Evolutionary conservation across 768 basidiomycete genomes (phyloP).

Genomic region (Daedaleopsis sinensis): DNA sequence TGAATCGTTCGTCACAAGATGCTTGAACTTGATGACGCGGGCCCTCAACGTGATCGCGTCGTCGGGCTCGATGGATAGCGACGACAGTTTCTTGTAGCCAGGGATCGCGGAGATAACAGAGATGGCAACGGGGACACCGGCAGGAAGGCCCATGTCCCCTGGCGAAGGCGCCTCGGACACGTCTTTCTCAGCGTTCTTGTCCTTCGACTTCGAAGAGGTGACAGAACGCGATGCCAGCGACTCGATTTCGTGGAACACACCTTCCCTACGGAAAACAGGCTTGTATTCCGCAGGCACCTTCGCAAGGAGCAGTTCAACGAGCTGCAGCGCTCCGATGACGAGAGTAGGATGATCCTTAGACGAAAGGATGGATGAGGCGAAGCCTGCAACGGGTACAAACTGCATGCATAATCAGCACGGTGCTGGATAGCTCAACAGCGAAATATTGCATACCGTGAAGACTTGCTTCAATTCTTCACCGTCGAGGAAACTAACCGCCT

Average conservation of each 20-base stretch:
- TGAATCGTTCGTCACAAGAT: slow-evolving; percentile 61
- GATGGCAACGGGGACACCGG: slow-evolving; percentile 42
- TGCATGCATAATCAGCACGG: slow-evolving; percentile 35
- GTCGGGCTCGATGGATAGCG: slow-evolving; percentile 76
- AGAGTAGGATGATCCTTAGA: slow-evolving; percentile 88
- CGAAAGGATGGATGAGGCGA: slow-evolving; percentile 91
- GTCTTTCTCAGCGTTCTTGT: slow-evolving; percentile 39
- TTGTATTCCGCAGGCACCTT: slow-evolving; percentile 87
- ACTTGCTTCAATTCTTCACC: slow-evolving; percentile 73
- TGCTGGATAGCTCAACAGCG: background rate
- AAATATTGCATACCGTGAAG: slow-evolving; percentile 62
- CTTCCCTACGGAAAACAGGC: slow-evolving; percentile 90
- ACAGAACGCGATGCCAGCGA: slow-evolving; percentile 67
- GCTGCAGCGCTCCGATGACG: slow-evolving; percentile 87
- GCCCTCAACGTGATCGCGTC: slow-evolving; percentile 94
- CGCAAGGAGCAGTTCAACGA: slow-evolving; percentile 86
- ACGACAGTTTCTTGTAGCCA: slow-evolving; percentile 70
- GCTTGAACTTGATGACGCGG: slow-evolving; percentile 85
- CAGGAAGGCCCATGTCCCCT: slow-evolving; percentile 38
- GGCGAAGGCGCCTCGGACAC: slow-evolving; percentile 41
- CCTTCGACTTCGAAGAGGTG: slow-evolving; percentile 52
- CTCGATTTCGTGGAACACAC: slow-evolving; percentile 95
- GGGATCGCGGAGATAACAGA: slow-evolving; percentile 49
- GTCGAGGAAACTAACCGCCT: slow-evolving; percentile 89
- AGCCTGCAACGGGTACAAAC: slow-evolving; percentile 95